phyloP scores from a whole-genome alignment of 2,329 filamentous ascomycete genomes.

The Phoma sp. region DNA sequence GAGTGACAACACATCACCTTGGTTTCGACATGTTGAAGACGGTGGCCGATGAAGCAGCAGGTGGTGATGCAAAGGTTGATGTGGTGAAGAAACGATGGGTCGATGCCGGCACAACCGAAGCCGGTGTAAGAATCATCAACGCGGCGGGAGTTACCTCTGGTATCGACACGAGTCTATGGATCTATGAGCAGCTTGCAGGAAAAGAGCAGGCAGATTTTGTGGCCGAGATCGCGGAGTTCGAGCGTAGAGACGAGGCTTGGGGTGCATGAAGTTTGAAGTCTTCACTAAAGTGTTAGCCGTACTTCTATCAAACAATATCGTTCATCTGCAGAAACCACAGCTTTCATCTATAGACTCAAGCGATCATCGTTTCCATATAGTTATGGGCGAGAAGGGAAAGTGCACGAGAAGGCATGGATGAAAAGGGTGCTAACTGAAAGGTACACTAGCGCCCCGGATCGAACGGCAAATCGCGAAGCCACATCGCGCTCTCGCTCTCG shows the following conservation, averaged over 20 bases:
- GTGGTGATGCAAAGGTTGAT: slow-evolving; percentile 31
- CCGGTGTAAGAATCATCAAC: slow-evolving; percentile 42
- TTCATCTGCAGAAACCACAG: no score
- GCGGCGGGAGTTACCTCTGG: slow-evolving; percentile 44
- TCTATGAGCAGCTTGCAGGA: slow-evolving; percentile 36
- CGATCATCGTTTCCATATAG: no score
- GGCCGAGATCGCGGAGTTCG: slow-evolving; percentile 41
- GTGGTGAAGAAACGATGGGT: slow-evolving; percentile 42
- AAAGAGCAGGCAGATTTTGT: slow-evolving; percentile 32
- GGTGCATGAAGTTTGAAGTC: slow-evolving; percentile 5
- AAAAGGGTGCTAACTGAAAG: background rate
- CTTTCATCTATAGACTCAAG: no score
- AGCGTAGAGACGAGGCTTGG: slow-evolving; percentile 35
- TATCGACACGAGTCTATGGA: slow-evolving; percentile 40
- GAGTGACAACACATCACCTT: slow-evolving; percentile 51
- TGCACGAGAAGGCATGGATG: background rate
- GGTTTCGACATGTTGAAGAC: slow-evolving; percentile 33
- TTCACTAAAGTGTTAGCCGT: no score
- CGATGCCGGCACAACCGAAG: slow-evolving; percentile 39
- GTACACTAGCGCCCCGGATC: background rate
- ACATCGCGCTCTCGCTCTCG: slow-evolving; percentile 27
- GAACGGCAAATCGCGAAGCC: background rate
- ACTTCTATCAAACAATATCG: background rate
- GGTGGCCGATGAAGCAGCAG: slow-evolving; percentile 38
- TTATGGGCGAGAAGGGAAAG: background rate